Percentiles rank a stretch among this genome's conserved stretches.
These are phyloP conservation scores for Fraxinus sp. DNA, from an alignment of 305 asterid genomes.

Conservation along the genomic window DNA sequence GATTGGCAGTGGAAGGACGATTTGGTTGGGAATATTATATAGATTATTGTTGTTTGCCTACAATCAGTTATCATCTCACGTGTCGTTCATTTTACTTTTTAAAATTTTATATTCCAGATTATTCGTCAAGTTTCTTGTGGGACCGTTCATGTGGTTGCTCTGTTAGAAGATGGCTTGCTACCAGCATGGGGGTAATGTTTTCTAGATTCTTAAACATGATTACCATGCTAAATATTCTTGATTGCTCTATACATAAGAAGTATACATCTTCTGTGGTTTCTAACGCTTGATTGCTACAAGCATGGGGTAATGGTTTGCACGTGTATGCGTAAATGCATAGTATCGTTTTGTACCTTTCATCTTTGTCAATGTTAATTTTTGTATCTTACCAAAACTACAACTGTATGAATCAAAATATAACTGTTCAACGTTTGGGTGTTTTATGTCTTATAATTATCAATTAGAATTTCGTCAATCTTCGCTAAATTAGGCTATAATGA, in stretches of 20 bases:
- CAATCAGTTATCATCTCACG: too few relatives aligned
- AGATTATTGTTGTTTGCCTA: too few relatives aligned
- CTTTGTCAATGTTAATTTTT: constrained; percentile 14
- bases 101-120: constrained; percentile 41
- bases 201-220: constrained; percentile 1
- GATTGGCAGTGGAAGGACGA: constrained; percentile 98
- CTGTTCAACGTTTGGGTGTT: constrained; percentile 22
- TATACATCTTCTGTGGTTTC: constrained; percentile 6
- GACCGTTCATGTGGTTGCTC: constrained; percentile 85
- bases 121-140: constrained; percentile 94
- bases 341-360: not conserved
- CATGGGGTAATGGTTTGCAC: not conserved
- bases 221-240: constrained; percentile 7
- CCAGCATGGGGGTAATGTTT: constrained; percentile 84
- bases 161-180: constrained; percentile 85
- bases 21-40: too few relatives aligned
- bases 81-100: too few relatives aligned
- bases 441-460: constrained; percentile 32
- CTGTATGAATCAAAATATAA: constrained; percentile 24
- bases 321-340: constrained; percentile 2
- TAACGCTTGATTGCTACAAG: not conserved
- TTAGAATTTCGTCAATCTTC: constrained; percentile 50
- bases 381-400: constrained; percentile 18
- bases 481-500: constrained; percentile 94
- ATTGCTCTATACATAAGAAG: not conserved